phyloP scores from a whole-genome alignment of 2,329 filamentous ascomycete genomes.

The Stemphylium lycopersici region DNA sequence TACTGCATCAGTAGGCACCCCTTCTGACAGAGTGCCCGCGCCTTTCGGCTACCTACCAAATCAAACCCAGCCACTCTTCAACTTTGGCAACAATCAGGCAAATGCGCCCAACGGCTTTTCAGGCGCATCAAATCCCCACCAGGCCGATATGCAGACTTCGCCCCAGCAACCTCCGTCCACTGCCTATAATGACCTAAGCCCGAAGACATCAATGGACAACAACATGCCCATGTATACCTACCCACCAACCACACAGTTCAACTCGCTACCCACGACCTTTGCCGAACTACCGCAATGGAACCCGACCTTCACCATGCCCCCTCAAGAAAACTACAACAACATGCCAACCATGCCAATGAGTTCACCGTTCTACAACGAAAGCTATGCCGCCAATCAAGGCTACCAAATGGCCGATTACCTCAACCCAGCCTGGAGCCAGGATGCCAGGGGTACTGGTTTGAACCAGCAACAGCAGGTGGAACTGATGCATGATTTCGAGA shows the following conservation, averaged over 20 bases:
- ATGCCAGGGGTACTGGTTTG: conserved; percentile 54
- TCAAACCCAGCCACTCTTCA: conserved; percentile 39
- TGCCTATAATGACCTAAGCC: conserved; percentile 37
- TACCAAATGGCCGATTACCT: conserved; percentile 49
- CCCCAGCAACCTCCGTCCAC: conserved; percentile 32
- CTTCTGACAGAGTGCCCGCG: conserved; percentile 39
- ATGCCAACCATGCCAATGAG: conserved; percentile 32
- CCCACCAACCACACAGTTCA: conserved; percentile 38
- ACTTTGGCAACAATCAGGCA: conserved; percentile 30
- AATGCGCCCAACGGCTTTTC: conserved; percentile 25
- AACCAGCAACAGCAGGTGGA: conserved; percentile 83
- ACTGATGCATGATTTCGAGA: conserved; percentile 80
- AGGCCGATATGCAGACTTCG: conserved; percentile 32
- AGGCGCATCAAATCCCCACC: conserved; percentile 27
- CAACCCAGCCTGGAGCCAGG: conserved; percentile 65
- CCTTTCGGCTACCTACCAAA: conserved; percentile 49
- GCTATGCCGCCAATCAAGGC: conserved; percentile 43
- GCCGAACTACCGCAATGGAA: conserved; percentile 47
- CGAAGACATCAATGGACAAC: conserved; percentile 38
- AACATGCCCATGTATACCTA: conserved; percentile 39
- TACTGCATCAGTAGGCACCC: conserved; percentile 47
- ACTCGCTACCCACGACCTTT: conserved; percentile 45
- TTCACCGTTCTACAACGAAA: conserved; percentile 42
- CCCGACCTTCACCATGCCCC: conserved; percentile 44
- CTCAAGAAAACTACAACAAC: conserved; percentile 35